Base-by-base conservation (phyloP, 495 filamentous ascomycete species). In the Durotheca rogersii region DNA sequence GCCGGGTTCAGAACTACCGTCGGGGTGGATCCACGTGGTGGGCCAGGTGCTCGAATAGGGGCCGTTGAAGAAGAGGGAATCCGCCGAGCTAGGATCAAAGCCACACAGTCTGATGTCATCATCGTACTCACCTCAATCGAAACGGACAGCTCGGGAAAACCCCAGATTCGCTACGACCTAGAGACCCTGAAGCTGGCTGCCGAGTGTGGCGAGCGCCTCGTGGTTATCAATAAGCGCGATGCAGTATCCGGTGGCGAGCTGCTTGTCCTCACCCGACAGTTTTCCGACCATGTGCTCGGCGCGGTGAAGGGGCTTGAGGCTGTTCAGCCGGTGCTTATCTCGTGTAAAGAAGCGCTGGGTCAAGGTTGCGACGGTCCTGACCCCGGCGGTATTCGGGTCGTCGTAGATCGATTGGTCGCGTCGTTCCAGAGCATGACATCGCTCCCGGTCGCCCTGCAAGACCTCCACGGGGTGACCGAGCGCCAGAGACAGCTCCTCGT, bases 11-110 rank as follows among this genome's bases (percentile, higher is more conserved):
- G 81, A 36, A 68, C 69, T 34, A 19, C 47, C 41, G 35, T 27
- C 42, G 12, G 33, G 7, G 40, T 17, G 48, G 56, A 53, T n/a
- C 44, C 44, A 20, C 35, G 38, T 44, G 43, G 25, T 18, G 46
- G 43, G 25, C 18, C 57, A 32, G 48, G 61, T 21, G 42, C 40
- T 12, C 56, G 50, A 35, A 79, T 93, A 56, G 88, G 93, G 1
- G 80, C 77, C 11, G 74, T 98, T 5, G 93, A 98, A 58, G 69
- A 83, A 54, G 94, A 99, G 62, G 93, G 93, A 1, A 99, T 99
- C 63, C 81, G 85, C 20, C 74, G 93, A 29, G 94, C 93, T 1
- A 88, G 84, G 63, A 80, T 81, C 33, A 83, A 90, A 46, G 94
- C 90, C 3, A 63, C 82, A 23, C 83, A 89, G 37, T 92, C 90